phyloP scores from a whole-genome alignment of 2,329 filamentous ascomycete genomes.

The Nemania sp. region DNA sequence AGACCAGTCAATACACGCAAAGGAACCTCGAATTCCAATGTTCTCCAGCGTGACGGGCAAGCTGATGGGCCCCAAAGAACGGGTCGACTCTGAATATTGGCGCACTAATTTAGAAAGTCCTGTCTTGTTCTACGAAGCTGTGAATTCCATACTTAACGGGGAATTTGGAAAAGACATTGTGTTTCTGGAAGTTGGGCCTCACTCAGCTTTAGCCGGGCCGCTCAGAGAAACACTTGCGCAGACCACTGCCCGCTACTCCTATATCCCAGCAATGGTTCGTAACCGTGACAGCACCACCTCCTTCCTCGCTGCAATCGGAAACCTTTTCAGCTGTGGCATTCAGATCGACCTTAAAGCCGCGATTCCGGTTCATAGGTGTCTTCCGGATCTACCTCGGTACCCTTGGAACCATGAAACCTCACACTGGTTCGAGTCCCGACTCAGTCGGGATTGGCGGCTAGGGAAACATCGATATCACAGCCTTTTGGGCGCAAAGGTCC shows the following conservation, averaged over 20 bases:
- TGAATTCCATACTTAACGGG: slow-evolving; percentile 23
- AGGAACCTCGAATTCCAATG: neutral
- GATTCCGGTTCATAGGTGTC: neutral
- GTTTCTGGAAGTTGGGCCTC: slow-evolving; percentile 34
- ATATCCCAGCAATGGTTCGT: neutral
- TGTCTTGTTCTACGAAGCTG: slow-evolving; percentile 41
- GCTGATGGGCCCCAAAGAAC: slow-evolving; percentile 26
- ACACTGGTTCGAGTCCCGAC: slow-evolving; percentile 25
- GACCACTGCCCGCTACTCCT: too few relatives aligned
- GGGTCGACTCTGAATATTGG: slow-evolving; percentile 33
- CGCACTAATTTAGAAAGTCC: slow-evolving; percentile 35
- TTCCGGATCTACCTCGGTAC: slow-evolving; percentile 26
- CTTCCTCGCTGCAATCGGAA: slow-evolving; percentile 28
- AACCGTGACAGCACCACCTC: neutral
- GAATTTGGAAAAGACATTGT: neutral
- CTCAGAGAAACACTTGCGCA: slow-evolving; percentile 32
- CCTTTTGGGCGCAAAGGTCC: slow-evolving; percentile 4
- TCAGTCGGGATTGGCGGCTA: neutral
- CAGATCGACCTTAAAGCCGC: slow-evolving; percentile 12
- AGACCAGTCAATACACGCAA: neutral
- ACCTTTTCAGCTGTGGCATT: slow-evolving; percentile 27
- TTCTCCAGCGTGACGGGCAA: slow-evolving; percentile 40
- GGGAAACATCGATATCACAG: slow-evolving; percentile 17
- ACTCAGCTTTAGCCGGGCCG: slow-evolving; percentile 30
- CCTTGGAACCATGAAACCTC: slow-evolving; percentile 25